Evolutionary conservation across 2,329 filamentous ascomycete species (phyloP).

Genomic region (Tolypocladium ophioglossoides): DNA sequence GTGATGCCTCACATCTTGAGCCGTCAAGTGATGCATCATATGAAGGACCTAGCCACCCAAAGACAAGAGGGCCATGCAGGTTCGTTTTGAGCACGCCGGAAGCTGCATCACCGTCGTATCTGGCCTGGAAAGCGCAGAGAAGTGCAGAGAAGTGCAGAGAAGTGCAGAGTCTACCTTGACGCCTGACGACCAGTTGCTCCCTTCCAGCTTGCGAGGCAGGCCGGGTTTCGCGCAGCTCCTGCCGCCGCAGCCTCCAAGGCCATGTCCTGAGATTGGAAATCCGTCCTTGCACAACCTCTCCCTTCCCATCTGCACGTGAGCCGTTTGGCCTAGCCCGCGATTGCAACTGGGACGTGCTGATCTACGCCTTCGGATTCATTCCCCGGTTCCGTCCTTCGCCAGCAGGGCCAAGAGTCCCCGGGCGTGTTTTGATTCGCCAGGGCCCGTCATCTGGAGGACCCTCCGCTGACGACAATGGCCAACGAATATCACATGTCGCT

Average conservation of each 20-base stretch:
- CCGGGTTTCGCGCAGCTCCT: neutral
- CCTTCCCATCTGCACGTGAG: neutral
- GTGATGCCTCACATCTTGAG: neutral
- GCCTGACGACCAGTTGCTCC: neutral
- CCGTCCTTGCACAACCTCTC: neutral
- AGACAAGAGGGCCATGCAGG: neutral
- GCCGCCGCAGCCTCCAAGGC: neutral
- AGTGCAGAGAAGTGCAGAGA: too few relatives aligned
- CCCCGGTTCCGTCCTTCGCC: neutral
- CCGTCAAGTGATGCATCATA: neutral
- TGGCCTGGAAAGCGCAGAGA: neutral
- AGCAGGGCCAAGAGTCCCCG: neutral
- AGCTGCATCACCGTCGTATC: neutral
- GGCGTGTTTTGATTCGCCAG: neutral
- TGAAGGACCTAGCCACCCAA: neutral
- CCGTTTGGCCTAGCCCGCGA: neutral
- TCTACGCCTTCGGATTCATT: neutral
- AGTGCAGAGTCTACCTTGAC: neutral
- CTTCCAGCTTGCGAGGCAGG: neutral
- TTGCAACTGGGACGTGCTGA: neutral
- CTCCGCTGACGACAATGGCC: neutral
- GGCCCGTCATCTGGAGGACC: too few relatives aligned
- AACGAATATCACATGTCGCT: conserved; percentile 4
- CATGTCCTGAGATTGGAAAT: neutral
- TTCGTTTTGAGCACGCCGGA: neutral